Evolutionary conservation across 306 rosid genomes (phyloP).

Genomic region (Quercus berberidifolia): DNA sequence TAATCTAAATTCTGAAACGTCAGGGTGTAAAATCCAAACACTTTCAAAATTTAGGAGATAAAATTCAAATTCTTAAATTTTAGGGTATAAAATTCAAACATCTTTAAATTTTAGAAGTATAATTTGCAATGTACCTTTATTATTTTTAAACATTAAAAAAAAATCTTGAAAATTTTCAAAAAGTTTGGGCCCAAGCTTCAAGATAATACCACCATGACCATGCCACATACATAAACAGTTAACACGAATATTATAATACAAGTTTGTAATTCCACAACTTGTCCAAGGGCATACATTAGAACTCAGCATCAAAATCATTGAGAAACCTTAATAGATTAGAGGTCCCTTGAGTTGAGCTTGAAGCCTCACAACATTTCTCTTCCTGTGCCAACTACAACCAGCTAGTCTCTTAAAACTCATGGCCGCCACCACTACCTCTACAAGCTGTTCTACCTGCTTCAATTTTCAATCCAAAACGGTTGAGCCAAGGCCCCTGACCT

Average conservation of each 20-base stretch:
- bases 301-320: not conserved
- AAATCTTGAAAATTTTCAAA: too few relatives aligned
- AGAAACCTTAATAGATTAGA: not conserved
- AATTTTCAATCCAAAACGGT: conserved; percentile 39
- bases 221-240: too few relatives aligned
- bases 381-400: not conserved
- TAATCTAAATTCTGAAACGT: too few relatives aligned
- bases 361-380: conserved; percentile 23
- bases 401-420: conserved; percentile 27
- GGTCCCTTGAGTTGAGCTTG: not conserved
- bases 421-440: conserved; percentile 64
- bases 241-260: not conserved
- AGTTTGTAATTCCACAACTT: not conserved
- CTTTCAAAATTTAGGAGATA: fast-evolving
- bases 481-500: conserved; percentile 31
- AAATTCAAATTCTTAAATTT: too few relatives aligned
- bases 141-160: too few relatives aligned
- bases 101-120: fast-evolving
- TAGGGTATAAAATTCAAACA: fast-evolving
- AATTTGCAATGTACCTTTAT: too few relatives aligned
- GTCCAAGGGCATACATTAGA: conserved; percentile 12
- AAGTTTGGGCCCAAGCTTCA: too few relatives aligned
- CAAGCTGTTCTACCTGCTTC: conserved; percentile 47
- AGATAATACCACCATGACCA: too few relatives aligned
- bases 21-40: fast-evolving